Percentiles rank a stretch among this genome's conserved stretches.
phyloP scores from a whole-genome alignment of 345 rosid genomes.

The Euphorbia peplus region DNA sequence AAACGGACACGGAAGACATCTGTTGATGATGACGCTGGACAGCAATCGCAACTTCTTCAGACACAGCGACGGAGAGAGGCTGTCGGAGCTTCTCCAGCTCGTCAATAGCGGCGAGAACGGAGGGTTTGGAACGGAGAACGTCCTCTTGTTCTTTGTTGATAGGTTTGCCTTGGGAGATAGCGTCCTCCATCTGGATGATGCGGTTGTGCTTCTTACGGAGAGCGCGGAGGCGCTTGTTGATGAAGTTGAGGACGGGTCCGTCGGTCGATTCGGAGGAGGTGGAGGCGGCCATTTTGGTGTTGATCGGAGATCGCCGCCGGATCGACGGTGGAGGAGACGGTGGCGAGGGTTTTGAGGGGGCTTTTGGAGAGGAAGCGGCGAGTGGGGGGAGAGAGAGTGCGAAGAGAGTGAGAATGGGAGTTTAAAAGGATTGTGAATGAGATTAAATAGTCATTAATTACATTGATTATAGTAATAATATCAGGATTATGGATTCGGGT shows the following conservation, averaged over 20 bases:
- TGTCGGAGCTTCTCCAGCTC: slow-evolving; percentile 85
- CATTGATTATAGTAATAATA: background rate
- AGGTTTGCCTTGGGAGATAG: slow-evolving; percentile 69
- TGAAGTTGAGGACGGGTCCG: slow-evolving; percentile 73
- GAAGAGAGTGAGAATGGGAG: background rate
- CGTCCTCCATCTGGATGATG: slow-evolving; percentile 77
- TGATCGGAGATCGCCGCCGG: slow-evolving; percentile 1
- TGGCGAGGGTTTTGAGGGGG: background rate
- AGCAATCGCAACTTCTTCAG: slow-evolving; percentile 65
- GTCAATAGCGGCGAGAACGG: slow-evolving; percentile 58
- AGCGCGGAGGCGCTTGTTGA: slow-evolving; percentile 91
- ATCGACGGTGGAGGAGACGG: background rate
- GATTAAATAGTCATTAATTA: background rate
- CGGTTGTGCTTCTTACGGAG: slow-evolving; percentile 84
- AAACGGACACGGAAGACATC: slow-evolving; percentile 2
- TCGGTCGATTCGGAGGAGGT: slow-evolving; percentile 42
- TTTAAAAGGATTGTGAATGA: background rate
- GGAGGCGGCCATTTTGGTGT: slow-evolving; percentile 28
- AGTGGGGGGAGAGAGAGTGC: background rate
- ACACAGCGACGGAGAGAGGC: slow-evolving; percentile 59
- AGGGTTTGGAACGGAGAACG: slow-evolving; percentile 74
- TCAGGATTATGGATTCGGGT: background rate
- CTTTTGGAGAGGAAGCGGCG: slow-evolving; percentile 9
- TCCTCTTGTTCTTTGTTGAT: slow-evolving; percentile 88
- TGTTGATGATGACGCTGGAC: slow-evolving; percentile 19